Evolutionary conservation across 2,329 filamentous ascomycete species (phyloP).

Genomic region (Dothideomycetes sp.): DNA sequence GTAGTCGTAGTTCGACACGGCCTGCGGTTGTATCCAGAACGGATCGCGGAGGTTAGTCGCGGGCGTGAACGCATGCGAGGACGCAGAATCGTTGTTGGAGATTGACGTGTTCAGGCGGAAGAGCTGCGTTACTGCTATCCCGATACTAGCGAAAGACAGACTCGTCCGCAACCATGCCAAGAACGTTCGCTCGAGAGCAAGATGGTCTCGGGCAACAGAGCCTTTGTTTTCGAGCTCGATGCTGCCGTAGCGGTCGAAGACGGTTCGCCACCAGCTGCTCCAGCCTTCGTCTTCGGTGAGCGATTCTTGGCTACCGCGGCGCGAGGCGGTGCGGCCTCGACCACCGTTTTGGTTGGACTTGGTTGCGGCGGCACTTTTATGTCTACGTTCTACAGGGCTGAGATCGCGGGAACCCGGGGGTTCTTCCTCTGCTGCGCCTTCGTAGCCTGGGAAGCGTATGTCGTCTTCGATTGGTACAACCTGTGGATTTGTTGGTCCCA

Average conservation of each 20-base stretch:
- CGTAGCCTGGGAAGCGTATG: slow-evolving; percentile 9
- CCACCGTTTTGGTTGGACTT: slow-evolving; percentile 1
- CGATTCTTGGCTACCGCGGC: slow-evolving; percentile 1
- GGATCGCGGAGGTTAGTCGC: slow-evolving; percentile 13
- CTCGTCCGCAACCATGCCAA: slow-evolving; percentile 77
- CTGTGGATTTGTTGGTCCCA: background rate
- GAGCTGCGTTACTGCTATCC: slow-evolving; percentile 73
- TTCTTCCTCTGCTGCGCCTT: slow-evolving; percentile 12
- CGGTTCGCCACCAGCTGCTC: slow-evolving; percentile 40
- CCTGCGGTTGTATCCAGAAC: background rate
- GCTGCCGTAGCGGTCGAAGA: slow-evolving; percentile 49
- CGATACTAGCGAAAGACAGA: slow-evolving; percentile 70
- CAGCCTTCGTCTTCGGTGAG: slow-evolving; percentile 15
- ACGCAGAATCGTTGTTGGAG: slow-evolving; percentile 13
- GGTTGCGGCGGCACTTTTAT: slow-evolving; percentile 2
- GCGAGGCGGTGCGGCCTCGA: too few species aligned
- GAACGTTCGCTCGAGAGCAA: slow-evolving; percentile 74
- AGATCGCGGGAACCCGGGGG: slow-evolving; percentile 3
- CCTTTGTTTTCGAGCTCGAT: slow-evolving; percentile 80
- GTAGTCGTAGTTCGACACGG: background rate
- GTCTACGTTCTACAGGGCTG: slow-evolving; percentile 4
- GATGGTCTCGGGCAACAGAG: slow-evolving; percentile 70
- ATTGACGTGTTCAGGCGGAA: slow-evolving; percentile 70
- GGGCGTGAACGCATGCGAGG: slow-evolving; percentile 15
- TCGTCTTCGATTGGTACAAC: background rate